Conservation (phyloP, 768 basidiomycete species). For the Atractiella rhizophila region DNA sequence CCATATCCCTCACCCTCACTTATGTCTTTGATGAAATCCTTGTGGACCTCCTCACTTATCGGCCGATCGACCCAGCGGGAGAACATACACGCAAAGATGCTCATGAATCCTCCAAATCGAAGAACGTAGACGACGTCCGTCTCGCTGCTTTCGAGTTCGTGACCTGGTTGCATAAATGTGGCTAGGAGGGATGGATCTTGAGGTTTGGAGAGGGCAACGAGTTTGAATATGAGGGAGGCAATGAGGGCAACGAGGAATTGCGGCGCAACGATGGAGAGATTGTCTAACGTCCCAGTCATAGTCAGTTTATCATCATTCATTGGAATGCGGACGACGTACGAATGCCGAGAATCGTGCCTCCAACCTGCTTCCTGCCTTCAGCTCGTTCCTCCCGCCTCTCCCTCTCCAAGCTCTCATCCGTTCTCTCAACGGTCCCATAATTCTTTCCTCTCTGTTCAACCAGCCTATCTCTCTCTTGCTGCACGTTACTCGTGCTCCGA, state of each 20-base stretch:
- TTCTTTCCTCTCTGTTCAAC: no score
- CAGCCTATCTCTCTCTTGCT: constrained; percentile 1
- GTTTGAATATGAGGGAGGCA: constrained; percentile 25
- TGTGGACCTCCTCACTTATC: constrained; percentile 8
- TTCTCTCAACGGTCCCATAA: no score
- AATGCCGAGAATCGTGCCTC: constrained; percentile 20
- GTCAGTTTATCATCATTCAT: constrained; percentile 20
- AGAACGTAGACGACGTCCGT: constrained; percentile 26
- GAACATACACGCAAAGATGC: constrained; percentile 15
- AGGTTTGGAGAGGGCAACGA: constrained; percentile 15
- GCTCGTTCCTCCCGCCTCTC: constrained; percentile 10
- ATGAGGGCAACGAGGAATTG: constrained; percentile 26
- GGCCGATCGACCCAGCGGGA: constrained; percentile 10
- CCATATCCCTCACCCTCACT: no score
- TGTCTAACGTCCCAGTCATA: constrained; percentile 23
- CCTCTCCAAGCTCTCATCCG: constrained; percentile 10
- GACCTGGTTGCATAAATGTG: background rate
- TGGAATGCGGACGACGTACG: background rate
- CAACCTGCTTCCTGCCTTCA: constrained; percentile 11
- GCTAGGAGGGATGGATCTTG: constrained; percentile 3
- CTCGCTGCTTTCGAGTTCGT: constrained; percentile 4
- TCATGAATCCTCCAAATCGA: constrained; percentile 24
- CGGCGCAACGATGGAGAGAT: constrained; percentile 26
- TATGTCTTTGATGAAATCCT: no score
- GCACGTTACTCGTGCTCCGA: background rate